These are phyloP conservation scores for Elongisporangium anandrum DNA, from an alignment of 352 stramenopile species.

Conservation along the genomic window DNA sequence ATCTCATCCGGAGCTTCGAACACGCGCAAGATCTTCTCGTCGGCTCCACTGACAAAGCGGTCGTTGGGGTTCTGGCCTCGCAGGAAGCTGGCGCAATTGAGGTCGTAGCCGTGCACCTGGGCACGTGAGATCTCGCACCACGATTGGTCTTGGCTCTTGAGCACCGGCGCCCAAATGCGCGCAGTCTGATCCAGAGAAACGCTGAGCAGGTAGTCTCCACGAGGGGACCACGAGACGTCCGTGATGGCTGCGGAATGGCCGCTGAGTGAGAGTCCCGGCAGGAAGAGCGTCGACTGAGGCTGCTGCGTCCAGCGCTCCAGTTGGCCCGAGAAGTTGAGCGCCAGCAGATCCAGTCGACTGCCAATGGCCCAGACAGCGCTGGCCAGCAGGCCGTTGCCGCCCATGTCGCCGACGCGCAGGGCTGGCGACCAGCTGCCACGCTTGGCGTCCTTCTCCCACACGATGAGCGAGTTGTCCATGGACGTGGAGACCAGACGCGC, in stretches of 20 bases:
- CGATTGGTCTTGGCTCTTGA: constrained; percentile 2
- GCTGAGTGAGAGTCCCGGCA: constrained; percentile 42
- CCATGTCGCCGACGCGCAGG: constrained; percentile 52
- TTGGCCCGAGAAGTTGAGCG: constrained; percentile 58
- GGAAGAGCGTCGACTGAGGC: constrained; percentile 38
- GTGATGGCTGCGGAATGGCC: constrained; percentile 55
- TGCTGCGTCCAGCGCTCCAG: constrained; percentile 67
- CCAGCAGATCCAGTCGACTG: constrained; percentile 41
- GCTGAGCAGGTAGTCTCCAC: constrained; percentile 61
- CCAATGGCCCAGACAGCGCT: constrained; percentile 22
- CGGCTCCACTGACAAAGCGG: constrained; percentile 68
- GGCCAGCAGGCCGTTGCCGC: constrained; percentile 45
- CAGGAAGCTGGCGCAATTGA: constrained; percentile 71
- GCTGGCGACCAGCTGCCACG: constrained; percentile 35
- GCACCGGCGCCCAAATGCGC: constrained; percentile 37
- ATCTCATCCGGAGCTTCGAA: constrained; percentile 63
- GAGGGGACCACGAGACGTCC: constrained; percentile 60
- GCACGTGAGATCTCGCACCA: constrained; percentile 72
- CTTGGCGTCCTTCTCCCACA: constrained; percentile 34
- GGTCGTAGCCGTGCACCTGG: constrained; percentile 79
- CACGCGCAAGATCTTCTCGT: constrained; percentile 81
- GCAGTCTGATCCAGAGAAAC: constrained; percentile 76
- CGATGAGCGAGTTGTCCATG: constrained; percentile 78
- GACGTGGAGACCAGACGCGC: constrained; percentile 50
- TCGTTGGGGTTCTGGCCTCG: constrained; percentile 16